These are phyloP conservation scores for Artemisia argyi DNA, from an alignment of 129 eudicot species.

Conservation along the genomic window DNA sequence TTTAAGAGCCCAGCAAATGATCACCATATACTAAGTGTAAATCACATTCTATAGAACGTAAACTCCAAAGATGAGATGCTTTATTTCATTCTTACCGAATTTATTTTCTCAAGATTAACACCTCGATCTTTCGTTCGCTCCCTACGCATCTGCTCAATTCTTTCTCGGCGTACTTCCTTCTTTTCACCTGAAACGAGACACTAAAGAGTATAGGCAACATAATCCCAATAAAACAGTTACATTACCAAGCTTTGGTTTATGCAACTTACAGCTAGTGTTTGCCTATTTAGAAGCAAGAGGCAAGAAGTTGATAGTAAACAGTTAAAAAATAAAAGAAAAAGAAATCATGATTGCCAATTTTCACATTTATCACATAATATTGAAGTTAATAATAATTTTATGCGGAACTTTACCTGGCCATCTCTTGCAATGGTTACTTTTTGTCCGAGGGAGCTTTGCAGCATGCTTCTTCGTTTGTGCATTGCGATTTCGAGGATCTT, in stretches of 20 bases:
- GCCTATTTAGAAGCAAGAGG: too few species aligned
- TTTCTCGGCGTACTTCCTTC: constrained; percentile 78
- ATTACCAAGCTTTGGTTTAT: constrained; percentile 16
- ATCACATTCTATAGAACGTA: neutral
- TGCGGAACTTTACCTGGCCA: constrained; percentile 58
- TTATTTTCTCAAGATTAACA: constrained; percentile 78
- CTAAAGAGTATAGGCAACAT: constrained; percentile 30
- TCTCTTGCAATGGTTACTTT: constrained; percentile 50
- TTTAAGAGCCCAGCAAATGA: constrained; percentile 19
- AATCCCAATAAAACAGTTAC: constrained; percentile 25
- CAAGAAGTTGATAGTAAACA: too few species aligned
- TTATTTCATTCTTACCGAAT: constrained; percentile 54
- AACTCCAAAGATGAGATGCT: neutral
- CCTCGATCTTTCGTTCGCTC: constrained; percentile 85
- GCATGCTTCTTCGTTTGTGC: constrained; percentile 73
- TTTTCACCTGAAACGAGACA: constrained; percentile 68
- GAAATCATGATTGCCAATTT: neutral
- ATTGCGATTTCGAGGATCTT: constrained; percentile 63
- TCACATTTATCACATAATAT: constrained; percentile 1
- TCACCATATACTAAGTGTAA: constrained; percentile 6
- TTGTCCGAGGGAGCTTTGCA: constrained; percentile 38
- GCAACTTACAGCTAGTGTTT: neutral
- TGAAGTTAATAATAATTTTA: too few species aligned
- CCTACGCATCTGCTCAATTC: constrained; percentile 69
- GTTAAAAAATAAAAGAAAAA: too few species aligned